Evolutionary conservation across 257 asterid species (phyloP), one percentile per base, ranked within the genome.

Genomic region (Echites panduratus): DNA sequence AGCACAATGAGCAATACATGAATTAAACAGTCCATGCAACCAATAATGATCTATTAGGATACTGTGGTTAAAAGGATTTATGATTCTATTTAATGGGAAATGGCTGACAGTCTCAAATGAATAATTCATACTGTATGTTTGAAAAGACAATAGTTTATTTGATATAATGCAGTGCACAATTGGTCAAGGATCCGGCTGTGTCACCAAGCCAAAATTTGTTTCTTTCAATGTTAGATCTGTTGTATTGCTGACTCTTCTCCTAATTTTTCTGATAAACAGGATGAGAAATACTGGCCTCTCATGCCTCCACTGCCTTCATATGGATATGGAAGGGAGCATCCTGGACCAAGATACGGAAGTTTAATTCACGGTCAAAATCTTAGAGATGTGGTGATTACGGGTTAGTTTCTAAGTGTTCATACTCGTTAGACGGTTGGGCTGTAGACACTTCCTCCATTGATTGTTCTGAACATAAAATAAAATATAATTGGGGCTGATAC

Each of bases 271-370:
- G 48, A 29, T 66, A 52, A 72, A 71, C 86, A 91, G 97, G 95
- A 91, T 76, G 95, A 85, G 83, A 89, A 79, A 74, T 85, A 89
- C 82, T 93, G 98, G 98, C 91, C 95, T 78, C 90, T 93, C 70
- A 79, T 93, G 97, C 96, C 98, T 77, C 98, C 98, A 10, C 76
- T 93, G 85, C 98, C 98, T 41, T 89, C 98, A 49, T 93, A 93
- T 78, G 98, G 98, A 50, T 81, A 84, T 26, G 98, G 98, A 56
- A 88, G 98, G 85, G 98, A 93, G 78, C 98, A 88, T 80, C 90
- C 85, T 13, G 97, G 98, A 72, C 91, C 97, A 53, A 84, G 98
- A 73, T 93, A 91, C 84, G 97, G 98, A 79, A 93, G 98, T 80
- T 83, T 93, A 76, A 91, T 93, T 77, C 98, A 93, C 72, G 98